A percentile compares a stretch with the other conserved stretches of the same genome.
phyloP scores from a whole-genome alignment of 495 filamentous ascomycete species.

The Penicillium parvum region DNA sequence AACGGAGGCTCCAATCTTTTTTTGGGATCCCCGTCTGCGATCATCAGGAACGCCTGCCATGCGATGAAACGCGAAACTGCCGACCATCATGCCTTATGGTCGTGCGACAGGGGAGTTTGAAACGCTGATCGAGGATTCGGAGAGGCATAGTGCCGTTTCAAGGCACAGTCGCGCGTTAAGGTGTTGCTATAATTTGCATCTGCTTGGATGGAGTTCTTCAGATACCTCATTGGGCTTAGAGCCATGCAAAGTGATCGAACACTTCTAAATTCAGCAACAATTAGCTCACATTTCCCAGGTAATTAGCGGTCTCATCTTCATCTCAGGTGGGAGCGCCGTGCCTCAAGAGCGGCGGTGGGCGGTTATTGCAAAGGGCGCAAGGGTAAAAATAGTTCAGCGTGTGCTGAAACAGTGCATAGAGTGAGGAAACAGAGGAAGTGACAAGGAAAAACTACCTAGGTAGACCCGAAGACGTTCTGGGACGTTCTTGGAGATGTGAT shows the following conservation, averaged over 20 bases:
- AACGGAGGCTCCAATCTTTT: conserved; percentile 27
- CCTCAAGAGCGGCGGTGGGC: conserved; percentile 21
- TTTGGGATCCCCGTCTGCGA: conserved; percentile 30
- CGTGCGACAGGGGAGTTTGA: conserved; percentile 26
- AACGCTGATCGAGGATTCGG: conserved; percentile 13
- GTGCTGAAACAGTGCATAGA: conserved; percentile 13
- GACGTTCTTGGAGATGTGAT: conserved; percentile 18
- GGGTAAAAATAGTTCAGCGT: conserved; percentile 26
- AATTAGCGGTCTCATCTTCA: conserved; percentile 23
- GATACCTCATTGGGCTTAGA: conserved; percentile 26
- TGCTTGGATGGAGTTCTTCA: conserved; percentile 27
- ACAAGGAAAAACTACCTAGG: too few relatives aligned
- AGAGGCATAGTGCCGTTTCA: conserved; percentile 36
- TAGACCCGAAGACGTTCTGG: conserved; percentile 1
- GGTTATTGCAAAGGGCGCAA: conserved; percentile 11
- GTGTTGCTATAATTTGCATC: conserved; percentile 46
- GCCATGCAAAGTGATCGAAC: conserved; percentile 20
- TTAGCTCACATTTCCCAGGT: conserved; percentile 23
- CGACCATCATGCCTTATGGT: conserved; percentile 23
- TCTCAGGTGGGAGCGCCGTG: conserved; percentile 10
- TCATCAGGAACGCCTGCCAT: conserved; percentile 15
- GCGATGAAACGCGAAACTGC: conserved; percentile 35
- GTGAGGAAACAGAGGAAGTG: conserved; percentile 1
- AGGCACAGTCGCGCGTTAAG: conserved; percentile 41
- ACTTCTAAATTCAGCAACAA: conserved; percentile 42